Conservation (phyloP, 2,329 filamentous ascomycete genomes). For the Clonostachys rosea region DNA sequence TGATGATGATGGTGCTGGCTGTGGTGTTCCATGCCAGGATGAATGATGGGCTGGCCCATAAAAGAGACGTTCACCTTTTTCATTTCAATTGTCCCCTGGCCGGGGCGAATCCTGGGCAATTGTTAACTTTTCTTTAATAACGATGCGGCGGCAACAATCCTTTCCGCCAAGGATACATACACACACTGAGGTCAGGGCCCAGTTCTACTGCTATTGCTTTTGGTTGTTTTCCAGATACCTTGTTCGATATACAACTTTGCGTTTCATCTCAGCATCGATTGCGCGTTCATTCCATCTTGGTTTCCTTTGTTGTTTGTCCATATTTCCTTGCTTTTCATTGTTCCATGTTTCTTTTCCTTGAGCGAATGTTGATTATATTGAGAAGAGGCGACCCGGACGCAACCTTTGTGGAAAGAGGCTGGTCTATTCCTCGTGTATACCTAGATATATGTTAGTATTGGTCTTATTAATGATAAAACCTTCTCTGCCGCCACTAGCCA, state of each 20-base stretch:
- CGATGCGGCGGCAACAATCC: constrained; percentile 12
- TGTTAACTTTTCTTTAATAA: constrained; percentile 32
- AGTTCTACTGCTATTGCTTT: background rate
- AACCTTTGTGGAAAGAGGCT: constrained; percentile 13
- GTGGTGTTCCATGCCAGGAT: constrained; percentile 24
- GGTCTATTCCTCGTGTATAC: constrained; percentile 25
- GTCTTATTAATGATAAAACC: constrained; percentile 9
- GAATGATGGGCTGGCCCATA: constrained; percentile 45
- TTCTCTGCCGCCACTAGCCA: too few relatives aligned
- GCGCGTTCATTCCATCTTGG: background rate
- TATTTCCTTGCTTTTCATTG: constrained; percentile 2
- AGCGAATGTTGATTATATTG: background rate
- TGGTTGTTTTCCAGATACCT: constrained; percentile 6
- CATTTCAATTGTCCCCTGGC: constrained; percentile 15
- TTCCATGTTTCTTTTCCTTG: background rate
- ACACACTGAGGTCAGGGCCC: too few relatives aligned
- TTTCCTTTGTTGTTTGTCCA: background rate
- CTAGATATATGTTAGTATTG: constrained; percentile 11
- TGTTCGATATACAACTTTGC: constrained; percentile 50
- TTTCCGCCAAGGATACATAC: constrained; percentile 13
- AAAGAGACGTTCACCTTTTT: constrained; percentile 30
- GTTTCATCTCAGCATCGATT: constrained; percentile 3
- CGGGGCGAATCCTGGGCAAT: background rate
- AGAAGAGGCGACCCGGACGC: constrained; percentile 1
- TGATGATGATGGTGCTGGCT: too few relatives aligned